A percentile compares a stretch with the other conserved stretches of the same genome.
Conservation (phyloP, 1,284 basidiomycete genomes). For the Porodaedalea pini region DNA sequence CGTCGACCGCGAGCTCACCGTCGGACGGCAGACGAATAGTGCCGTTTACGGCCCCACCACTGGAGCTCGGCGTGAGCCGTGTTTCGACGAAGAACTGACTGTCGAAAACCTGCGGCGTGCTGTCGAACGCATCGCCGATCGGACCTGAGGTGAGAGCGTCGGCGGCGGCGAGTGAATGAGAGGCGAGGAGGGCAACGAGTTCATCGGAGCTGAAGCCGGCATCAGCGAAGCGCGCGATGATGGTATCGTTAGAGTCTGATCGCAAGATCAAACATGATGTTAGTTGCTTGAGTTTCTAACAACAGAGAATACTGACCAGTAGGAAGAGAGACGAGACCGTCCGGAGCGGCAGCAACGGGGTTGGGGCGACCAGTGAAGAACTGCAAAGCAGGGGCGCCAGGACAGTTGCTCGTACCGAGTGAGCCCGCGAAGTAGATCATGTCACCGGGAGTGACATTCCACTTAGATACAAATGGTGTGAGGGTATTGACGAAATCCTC, state of each 20-base stretch:
- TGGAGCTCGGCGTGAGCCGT: slow-evolving; percentile 32
- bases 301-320: slow-evolving; percentile 24
- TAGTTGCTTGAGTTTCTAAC: not conserved
- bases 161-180: slow-evolving; percentile 38
- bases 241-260: slow-evolving; percentile 35
- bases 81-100: slow-evolving; percentile 41
- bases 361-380: slow-evolving; percentile 37
- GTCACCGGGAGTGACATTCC: slow-evolving; percentile 27
- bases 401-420: slow-evolving; percentile 40
- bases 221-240: slow-evolving; percentile 39
- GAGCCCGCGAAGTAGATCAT: slow-evolving; percentile 40
- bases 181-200: slow-evolving; percentile 41
- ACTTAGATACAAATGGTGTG: slow-evolving; percentile 30
- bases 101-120: slow-evolving; percentile 37
- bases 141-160: slow-evolving; percentile 31
- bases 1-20: slow-evolving; percentile 29
- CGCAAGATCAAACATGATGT: not conserved
- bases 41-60: too few species aligned
- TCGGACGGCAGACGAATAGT: slow-evolving; percentile 41
- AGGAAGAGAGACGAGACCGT: slow-evolving; percentile 38
- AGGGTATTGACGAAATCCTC: slow-evolving; percentile 35
- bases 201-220: slow-evolving; percentile 39
- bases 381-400: slow-evolving; percentile 38
- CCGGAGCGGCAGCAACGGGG: slow-evolving; percentile 35
- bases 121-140: slow-evolving; percentile 37